phyloP scores from a whole-genome alignment of 2,329 filamentous ascomycete species.

The Thelonectria rubi region DNA sequence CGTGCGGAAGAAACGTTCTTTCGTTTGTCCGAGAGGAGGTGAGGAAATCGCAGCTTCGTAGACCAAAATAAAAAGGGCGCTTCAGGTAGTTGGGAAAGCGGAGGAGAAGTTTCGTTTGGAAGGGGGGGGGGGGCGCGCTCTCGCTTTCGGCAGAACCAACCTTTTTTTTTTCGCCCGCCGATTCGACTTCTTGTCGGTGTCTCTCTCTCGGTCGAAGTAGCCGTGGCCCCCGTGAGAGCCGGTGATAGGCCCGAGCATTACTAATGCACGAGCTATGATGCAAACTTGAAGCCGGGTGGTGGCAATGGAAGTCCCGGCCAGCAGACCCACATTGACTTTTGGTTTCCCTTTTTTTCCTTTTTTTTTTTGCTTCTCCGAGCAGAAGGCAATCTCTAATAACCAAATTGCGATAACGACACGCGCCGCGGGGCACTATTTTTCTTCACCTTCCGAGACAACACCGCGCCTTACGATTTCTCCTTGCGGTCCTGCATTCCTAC shows the following conservation, averaged over 20 bases:
- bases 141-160: slow-evolving; percentile 32
- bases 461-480: neutral
- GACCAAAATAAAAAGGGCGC: slow-evolving; percentile 11
- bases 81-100: slow-evolving; percentile 7
- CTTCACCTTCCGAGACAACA: neutral
- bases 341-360: too few relatives aligned
- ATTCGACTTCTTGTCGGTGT: neutral
- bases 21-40: neutral
- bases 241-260: slow-evolving; percentile 45
- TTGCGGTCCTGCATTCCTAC: neutral
- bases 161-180: slow-evolving; percentile 43
- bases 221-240: slow-evolving; percentile 26
- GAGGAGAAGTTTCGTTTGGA: slow-evolving; percentile 16
- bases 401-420: slow-evolving; percentile 15
- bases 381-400: slow-evolving; percentile 5
- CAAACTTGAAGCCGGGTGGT: slow-evolving; percentile 30
- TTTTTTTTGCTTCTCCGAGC: neutral
- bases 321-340: slow-evolving; percentile 10
- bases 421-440: slow-evolving; percentile 27
- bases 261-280: slow-evolving; percentile 47
- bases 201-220: slow-evolving; percentile 26
- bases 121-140: neutral
- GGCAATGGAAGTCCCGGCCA: slow-evolving; percentile 14
- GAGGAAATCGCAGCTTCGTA: neutral
- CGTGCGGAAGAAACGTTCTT: neutral